A percentile compares a stretch with the other conserved stretches of the same genome.
Conservation (phyloP, 768 basidiomycete species). For the Porphyrellus cyaneotinctus region DNA sequence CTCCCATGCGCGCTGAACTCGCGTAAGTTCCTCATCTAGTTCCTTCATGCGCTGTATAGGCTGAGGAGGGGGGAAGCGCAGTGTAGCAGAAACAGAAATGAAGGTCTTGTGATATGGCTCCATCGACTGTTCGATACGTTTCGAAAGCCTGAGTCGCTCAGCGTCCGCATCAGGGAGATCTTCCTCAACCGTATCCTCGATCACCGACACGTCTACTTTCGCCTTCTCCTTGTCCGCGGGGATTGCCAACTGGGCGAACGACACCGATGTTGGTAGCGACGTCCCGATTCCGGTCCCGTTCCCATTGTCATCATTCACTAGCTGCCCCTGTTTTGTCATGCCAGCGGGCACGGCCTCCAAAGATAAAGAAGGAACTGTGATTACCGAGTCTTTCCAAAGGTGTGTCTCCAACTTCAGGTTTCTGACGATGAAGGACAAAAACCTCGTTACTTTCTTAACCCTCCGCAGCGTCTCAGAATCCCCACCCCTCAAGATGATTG, state of each 20-base stretch:
- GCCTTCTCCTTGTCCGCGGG: slow-evolving; percentile 17
- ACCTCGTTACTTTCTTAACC: slow-evolving; percentile 89
- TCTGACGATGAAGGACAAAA: slow-evolving; percentile 88
- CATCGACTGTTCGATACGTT: slow-evolving; percentile 76
- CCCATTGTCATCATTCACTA: slow-evolving; percentile 20
- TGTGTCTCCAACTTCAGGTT: slow-evolving; percentile 93
- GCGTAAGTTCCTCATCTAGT: slow-evolving; percentile 71
- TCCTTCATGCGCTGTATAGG: slow-evolving; percentile 86
- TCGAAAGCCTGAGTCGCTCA: slow-evolving; percentile 63
- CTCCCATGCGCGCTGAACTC: slow-evolving; percentile 75
- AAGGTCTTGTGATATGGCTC: slow-evolving; percentile 82
- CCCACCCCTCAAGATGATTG: slow-evolving; percentile 86
- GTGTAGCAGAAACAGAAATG: slow-evolving; percentile 89
- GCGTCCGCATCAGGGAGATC: slow-evolving; percentile 69
- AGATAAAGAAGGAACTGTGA: slow-evolving; percentile 65
- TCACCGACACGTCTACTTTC: slow-evolving; percentile 4
- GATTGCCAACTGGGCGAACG: slow-evolving; percentile 20
- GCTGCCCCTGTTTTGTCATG: slow-evolving; percentile 28
- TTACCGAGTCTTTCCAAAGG: slow-evolving; percentile 87
- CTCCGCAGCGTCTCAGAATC: slow-evolving; percentile 74
- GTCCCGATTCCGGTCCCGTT: slow-evolving; percentile 11
- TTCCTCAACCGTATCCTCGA: slow-evolving; percentile 35
- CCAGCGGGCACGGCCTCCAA: slow-evolving; percentile 57
- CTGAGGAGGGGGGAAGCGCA: slow-evolving; percentile 90
- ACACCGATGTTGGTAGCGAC: slow-evolving; percentile 22